phyloP scores from a whole-genome alignment of 208 protist species.

The Sergeia podlipaevii region DNA sequence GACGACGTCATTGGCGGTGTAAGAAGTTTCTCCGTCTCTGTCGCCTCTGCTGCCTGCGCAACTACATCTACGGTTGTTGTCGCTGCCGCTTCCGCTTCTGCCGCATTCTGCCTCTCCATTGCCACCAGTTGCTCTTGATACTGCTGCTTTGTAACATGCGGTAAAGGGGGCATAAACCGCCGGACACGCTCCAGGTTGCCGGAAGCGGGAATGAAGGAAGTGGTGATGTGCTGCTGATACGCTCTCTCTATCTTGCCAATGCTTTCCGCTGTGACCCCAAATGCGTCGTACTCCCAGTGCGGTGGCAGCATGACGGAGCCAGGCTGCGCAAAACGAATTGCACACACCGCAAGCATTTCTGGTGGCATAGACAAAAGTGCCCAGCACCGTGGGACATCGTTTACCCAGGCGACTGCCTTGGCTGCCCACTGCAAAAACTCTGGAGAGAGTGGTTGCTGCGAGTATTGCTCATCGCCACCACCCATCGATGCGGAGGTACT shows the following conservation, averaged over 20 bases:
- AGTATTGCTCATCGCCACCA: background rate
- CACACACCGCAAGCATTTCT: constrained; percentile 51
- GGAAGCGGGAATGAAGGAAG: background rate
- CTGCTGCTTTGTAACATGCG: background rate
- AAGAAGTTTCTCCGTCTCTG: too few relatives aligned
- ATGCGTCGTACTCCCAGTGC: constrained; percentile 44
- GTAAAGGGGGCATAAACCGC: background rate
- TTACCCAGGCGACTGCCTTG: constrained; percentile 51
- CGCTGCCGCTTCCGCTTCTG: too few relatives aligned
- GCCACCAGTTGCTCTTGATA: background rate
- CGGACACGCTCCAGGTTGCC: background rate
- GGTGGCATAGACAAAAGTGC: constrained; percentile 24
- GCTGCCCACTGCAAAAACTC: constrained; percentile 48
- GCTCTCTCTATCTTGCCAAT: constrained; percentile 10
- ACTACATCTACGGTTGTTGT: too few relatives aligned
- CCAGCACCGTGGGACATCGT: constrained; percentile 64
- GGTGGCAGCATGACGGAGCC: constrained; percentile 28
- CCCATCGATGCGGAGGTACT: background rate
- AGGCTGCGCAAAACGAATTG: constrained; percentile 38
- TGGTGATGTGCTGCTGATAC: constrained; percentile 14
- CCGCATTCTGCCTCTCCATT: too few relatives aligned
- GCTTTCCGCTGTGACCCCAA: constrained; percentile 28
- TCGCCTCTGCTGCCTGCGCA: too few relatives aligned
- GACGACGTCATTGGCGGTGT: too few relatives aligned
- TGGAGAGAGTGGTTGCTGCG: constrained; percentile 7